Base-by-base conservation (phyloP, 192 early-diverging fungal species). In the Backusella parvicylindrica region DNA sequence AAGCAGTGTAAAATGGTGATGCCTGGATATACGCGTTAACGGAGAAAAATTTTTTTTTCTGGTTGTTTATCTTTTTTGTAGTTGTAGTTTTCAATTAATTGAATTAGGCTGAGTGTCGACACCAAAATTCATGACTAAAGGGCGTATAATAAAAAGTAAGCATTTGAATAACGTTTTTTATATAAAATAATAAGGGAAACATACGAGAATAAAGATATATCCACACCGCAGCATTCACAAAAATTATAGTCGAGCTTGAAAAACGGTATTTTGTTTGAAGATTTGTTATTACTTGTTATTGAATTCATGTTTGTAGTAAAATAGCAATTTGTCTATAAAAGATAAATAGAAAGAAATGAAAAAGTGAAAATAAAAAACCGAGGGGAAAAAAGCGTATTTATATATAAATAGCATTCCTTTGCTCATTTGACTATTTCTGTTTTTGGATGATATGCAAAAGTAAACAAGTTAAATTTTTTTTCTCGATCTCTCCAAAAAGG, bases 111-210 rank as follows among this genome's bases (percentile, higher is more conserved):
- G 49, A 50, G 21, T 50, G 18, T 21, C 37, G 35, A 28, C 67
- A 68, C 67, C 67, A 68, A 21, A 68, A 68, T 40, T 68, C 67
- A 68, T 68, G 67, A 37, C 67, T 68, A 68, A 3, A 35, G n/a
- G 5, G 18, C 4, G 0, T 66, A n/a, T 33, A 9, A 36, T 0
- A 18, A 33, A 16, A 38, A 26, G 40, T 30, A 18, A 5, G 1
- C 15, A 43, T 43, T 43, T 16, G 5, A 2, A 35, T n/a, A 43
- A 43, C 15, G 15, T 43, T 18, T 43, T 43, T 43, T 15, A 43
- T 43, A n/a, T 8, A 13, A 1, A 66, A 33, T 18, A 37, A 69
- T 5, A 3, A 26, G 43, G 26, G n/a, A 69, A 69, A 38, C 38
- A 6, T 69, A 69, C 68, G 21, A 41, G 23, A 43, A 69, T 43